Evolutionary conservation across 768 basidiomycete genomes (phyloP).

Genomic region (Xerocomellus amylosporus): DNA sequence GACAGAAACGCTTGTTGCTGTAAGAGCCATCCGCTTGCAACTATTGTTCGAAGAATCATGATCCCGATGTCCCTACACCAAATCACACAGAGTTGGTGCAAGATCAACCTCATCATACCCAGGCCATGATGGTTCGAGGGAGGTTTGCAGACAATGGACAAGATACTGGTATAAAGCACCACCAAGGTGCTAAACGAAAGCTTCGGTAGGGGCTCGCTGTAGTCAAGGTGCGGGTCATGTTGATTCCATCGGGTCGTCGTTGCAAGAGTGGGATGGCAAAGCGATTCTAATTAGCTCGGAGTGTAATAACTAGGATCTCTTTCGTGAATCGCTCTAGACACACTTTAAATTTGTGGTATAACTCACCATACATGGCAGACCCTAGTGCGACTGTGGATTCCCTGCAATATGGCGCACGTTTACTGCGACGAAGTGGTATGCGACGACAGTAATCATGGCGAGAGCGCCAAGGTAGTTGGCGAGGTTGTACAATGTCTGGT

Average conservation of each 20-base stretch:
- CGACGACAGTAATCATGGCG: constrained; percentile 85
- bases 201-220: neutral
- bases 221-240: neutral
- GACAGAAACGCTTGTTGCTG: neutral
- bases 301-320: neutral
- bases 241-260: neutral
- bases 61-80: neutral
- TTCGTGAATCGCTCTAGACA: neutral
- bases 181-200: constrained; percentile 20
- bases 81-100: constrained; percentile 9
- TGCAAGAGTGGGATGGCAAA: neutral
- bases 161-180: constrained; percentile 4
- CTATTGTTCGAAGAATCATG: constrained; percentile 14
- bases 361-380: constrained; percentile 6
- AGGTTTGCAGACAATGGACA: constrained; percentile 10
- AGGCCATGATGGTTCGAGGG: constrained; percentile 17
- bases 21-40: constrained; percentile 14
- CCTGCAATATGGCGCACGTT: constrained; percentile 55
- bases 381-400: constrained; percentile 11
- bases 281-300: neutral
- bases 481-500: constrained; percentile 75
- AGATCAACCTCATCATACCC: constrained; percentile 12
- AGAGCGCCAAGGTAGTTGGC: constrained; percentile 80
- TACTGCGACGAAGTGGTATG: constrained; percentile 88
- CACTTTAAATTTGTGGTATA: neutral